Evolutionary conservation across 768 basidiomycete species (phyloP).

Genomic region (Dacryopinax primogenitus): DNA sequence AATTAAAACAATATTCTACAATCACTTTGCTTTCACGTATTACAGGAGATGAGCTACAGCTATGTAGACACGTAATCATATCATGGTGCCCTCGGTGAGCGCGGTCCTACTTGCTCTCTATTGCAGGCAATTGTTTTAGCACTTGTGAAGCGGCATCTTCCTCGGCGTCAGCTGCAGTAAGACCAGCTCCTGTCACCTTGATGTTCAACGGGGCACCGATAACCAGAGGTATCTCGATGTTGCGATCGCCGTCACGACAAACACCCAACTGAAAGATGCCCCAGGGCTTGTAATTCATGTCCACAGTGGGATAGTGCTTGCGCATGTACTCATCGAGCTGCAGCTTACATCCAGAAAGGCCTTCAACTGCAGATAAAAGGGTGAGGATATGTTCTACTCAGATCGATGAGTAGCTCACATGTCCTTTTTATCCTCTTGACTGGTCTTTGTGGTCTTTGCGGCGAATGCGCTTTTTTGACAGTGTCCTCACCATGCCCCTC

Average conservation of each 20-base stretch:
- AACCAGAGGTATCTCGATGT: background rate
- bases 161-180: background rate
- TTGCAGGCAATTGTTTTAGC: background rate
- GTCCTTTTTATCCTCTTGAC: too few relatives aligned
- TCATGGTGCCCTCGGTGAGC: too few relatives aligned
- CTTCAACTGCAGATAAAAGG: background rate
- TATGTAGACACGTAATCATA: too few relatives aligned
- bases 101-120: background rate
- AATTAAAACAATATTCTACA: too few relatives aligned
- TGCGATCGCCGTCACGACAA: background rate
- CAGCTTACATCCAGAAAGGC: background rate
- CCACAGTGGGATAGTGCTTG: background rate
- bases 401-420: background rate
- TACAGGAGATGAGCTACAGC: too few relatives aligned
- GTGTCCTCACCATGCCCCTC: too few relatives aligned
- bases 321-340: background rate
- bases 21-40: too few relatives aligned
- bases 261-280: background rate
- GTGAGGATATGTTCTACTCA: background rate
- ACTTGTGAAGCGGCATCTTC: background rate
- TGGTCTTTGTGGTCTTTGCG: too few relatives aligned
- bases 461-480: too few relatives aligned
- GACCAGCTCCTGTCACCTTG: background rate
- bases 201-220: background rate
- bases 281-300: background rate